Conservation (phyloP, 805 yeast genomes). For the Candida suzukii region DNA sequence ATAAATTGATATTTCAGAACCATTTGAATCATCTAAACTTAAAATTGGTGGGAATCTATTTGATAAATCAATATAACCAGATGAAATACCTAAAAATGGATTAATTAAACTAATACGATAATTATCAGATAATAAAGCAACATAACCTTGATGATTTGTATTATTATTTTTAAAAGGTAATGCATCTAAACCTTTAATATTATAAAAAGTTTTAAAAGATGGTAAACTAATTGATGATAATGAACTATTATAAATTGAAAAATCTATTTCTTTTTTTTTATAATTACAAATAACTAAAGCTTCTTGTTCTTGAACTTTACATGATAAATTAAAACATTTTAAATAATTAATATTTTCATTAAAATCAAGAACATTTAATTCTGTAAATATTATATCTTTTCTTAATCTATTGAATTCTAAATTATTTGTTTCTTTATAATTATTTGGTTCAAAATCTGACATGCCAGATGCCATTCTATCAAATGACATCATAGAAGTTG, state of each 20-base stretch:
- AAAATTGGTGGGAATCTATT: slow-evolving; percentile 14
- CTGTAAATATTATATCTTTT: slow-evolving; percentile 68
- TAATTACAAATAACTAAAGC: slow-evolving; percentile 50
- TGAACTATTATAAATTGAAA: slow-evolving; percentile 40
- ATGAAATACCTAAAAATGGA: slow-evolving; percentile 47
- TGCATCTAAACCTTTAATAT: slow-evolving; percentile 29
- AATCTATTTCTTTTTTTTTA: slow-evolving; percentile 33
- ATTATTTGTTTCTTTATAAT: not conserved
- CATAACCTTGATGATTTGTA: slow-evolving; percentile 32
- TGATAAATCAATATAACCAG: slow-evolving; percentile 26
- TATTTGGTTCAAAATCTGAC: not conserved
- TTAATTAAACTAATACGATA: slow-evolving; percentile 37
- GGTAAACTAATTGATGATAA: slow-evolving; percentile 21
- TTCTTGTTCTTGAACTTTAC: slow-evolving; percentile 44
- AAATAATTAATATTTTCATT: slow-evolving; percentile 24
- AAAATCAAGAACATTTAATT: slow-evolving; percentile 38
- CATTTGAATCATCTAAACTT: slow-evolving; percentile 15
- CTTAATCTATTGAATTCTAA: slow-evolving; percentile 31
- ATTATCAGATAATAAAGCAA: slow-evolving; percentile 33
- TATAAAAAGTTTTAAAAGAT: slow-evolving; percentile 12
- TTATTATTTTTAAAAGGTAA: slow-evolving; percentile 25
- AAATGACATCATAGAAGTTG: slow-evolving; percentile 33
- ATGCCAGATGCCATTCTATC: slow-evolving; percentile 39
- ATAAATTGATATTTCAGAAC: slow-evolving; percentile 17
- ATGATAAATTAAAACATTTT: slow-evolving; percentile 29